phyloP scores from a whole-genome alignment of 371 early-diverging fungal genomes.

The Rhizopus stolonifer region DNA sequence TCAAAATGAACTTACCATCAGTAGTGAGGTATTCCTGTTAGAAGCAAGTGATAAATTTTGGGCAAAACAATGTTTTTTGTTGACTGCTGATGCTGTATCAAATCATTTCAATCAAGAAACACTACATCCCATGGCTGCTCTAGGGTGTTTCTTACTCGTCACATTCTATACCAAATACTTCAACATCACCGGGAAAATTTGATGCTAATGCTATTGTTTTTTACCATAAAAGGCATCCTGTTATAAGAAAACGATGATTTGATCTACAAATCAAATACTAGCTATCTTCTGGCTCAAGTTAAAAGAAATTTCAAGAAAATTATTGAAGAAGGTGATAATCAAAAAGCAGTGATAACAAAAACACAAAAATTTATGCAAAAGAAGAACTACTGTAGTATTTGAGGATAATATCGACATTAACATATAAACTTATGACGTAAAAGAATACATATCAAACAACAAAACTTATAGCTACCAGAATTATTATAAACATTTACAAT shows the following conservation, averaged over 20 bases:
- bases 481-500: too few relatives aligned
- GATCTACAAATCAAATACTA: conserved; percentile 3
- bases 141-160: conserved; percentile 11
- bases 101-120: background rate
- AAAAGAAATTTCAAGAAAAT: conserved; percentile 7
- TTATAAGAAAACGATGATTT: conserved; percentile 8
- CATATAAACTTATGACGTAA: too few relatives aligned
- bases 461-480: too few relatives aligned
- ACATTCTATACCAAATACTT: conserved; percentile 4
- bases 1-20: too few relatives aligned
- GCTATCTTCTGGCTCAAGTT: conserved; percentile 4
- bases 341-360: background rate
- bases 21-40: too few relatives aligned
- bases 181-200: conserved; percentile 6
- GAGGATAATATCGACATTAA: too few relatives aligned
- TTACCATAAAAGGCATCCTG: conserved; percentile 1
- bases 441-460: too few relatives aligned
- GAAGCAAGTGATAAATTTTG: conserved; percentile 8
- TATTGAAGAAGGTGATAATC: conserved; percentile 3
- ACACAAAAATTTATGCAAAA: conserved; percentile 7
- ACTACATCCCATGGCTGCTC: conserved; percentile 4
- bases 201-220: conserved; percentile 3
- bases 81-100: conserved; percentile 1
- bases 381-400: too few relatives aligned
- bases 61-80: conserved; percentile 13